Percentiles rank a stretch among this genome's conserved stretches.
Evolutionary conservation across 441 rosid genomes (phyloP).

Genomic region (Populus tomentosa): DNA sequence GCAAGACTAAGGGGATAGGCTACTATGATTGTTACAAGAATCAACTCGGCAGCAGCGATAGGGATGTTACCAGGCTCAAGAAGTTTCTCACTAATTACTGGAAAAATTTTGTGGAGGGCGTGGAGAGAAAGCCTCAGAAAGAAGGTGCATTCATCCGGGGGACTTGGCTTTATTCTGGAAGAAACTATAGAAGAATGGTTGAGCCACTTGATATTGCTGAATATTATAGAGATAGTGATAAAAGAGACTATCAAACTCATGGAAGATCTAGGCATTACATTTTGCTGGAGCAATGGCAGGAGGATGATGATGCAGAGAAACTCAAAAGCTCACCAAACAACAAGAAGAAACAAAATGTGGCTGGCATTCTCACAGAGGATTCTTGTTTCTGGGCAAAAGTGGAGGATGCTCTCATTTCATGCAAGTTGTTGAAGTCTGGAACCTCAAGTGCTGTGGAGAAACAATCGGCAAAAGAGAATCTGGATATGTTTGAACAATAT

Average conservation of each 20-base stretch:
- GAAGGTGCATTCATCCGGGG: constrained; percentile 18
- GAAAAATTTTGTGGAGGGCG: constrained; percentile 43
- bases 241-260: constrained; percentile 21
- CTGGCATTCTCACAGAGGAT: constrained; percentile 37
- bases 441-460: constrained; percentile 1
- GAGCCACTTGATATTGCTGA: constrained; percentile 77
- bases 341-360: constrained; percentile 24
- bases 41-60: constrained; percentile 3
- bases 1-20: constrained; percentile 21
- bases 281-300: constrained; percentile 48
- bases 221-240: constrained; percentile 23
- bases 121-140: constrained; percentile 44
- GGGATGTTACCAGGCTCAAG: constrained; percentile 14
- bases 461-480: background rate
- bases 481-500: constrained; percentile 35
- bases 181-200: constrained; percentile 53
- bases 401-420: constrained; percentile 45
- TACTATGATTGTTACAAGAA: constrained; percentile 59
- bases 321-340: background rate
- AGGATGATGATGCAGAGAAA: constrained; percentile 9
- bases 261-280: constrained; percentile 45
- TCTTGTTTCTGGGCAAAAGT: constrained; percentile 81
- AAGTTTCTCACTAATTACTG: constrained; percentile 41
- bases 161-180: constrained; percentile 36
- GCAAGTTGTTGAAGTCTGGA: constrained; percentile 17